Conservation (phyloP, 768 basidiomycete species). For the Pholiota molesta region DNA sequence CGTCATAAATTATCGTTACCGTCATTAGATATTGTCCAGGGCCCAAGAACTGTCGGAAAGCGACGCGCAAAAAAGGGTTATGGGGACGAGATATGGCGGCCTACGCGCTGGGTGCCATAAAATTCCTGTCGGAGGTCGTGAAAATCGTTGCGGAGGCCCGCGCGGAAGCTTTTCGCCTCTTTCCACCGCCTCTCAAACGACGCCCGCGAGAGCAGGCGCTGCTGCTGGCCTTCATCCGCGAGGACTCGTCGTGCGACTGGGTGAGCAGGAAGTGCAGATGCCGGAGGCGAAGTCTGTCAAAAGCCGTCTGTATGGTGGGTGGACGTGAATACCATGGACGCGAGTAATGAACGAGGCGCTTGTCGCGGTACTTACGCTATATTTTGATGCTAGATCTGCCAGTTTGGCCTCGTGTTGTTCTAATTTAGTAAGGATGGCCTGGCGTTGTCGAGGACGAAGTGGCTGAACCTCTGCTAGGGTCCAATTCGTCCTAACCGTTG, state of each 20-base stretch:
- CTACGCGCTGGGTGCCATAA: slow-evolving; percentile 22
- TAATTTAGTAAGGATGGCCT: slow-evolving; percentile 34
- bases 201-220: slow-evolving; percentile 28
- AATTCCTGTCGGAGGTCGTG: slow-evolving; percentile 27
- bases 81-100: slow-evolving; percentile 21
- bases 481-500: slow-evolving; percentile 31
- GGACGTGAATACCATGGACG: not conserved
- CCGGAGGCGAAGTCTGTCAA: slow-evolving; percentile 36
- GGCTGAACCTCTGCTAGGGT: slow-evolving; percentile 28
- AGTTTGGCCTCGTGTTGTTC: slow-evolving; percentile 43
- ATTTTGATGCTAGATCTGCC: slow-evolving; percentile 38
- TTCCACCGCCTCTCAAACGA: slow-evolving; percentile 35
- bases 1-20: slow-evolving; percentile 17
- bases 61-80: slow-evolving; percentile 15
- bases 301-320: slow-evolving; percentile 26
- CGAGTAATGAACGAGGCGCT: slow-evolving; percentile 1
- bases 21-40: not conserved
- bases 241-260: slow-evolving; percentile 33
- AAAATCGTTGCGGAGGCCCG: slow-evolving; percentile 34
- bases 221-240: slow-evolving; percentile 27
- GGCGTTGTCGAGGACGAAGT: slow-evolving; percentile 32
- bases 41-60: not conserved
- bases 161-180: slow-evolving; percentile 37
- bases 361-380: slow-evolving; percentile 29
- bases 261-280: slow-evolving; percentile 34